Evolutionary conservation across 257 asterid species (phyloP).

Genomic region (Penstemon davidsonii): DNA sequence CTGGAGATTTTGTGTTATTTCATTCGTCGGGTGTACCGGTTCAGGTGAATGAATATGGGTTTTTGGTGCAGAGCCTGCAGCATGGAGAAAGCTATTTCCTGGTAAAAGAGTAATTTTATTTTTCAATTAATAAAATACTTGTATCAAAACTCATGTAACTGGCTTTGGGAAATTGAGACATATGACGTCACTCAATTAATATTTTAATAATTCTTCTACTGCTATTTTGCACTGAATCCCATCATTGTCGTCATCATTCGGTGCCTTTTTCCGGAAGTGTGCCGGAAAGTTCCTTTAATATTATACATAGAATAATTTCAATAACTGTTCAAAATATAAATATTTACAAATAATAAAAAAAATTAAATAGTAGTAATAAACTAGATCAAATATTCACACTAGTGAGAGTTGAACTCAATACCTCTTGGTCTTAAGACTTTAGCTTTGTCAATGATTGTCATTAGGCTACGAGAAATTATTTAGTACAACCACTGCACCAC

Average conservation of each 20-base stretch:
- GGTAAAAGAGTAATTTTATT: constrained; percentile 37
- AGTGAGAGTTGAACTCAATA: too few relatives aligned
- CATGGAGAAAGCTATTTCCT: constrained; percentile 80
- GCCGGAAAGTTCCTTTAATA: too few relatives aligned
- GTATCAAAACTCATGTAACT: background rate
- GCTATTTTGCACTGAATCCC: constrained; percentile 40
- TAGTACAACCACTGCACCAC: too few relatives aligned
- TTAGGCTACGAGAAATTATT: too few relatives aligned
- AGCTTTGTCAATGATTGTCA: too few relatives aligned
- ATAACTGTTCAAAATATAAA: too few relatives aligned
- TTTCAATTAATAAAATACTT: background rate
- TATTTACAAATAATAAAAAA: too few relatives aligned
- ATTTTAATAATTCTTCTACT: background rate
- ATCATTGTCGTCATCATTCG: constrained; percentile 27
- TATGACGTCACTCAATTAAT: constrained; percentile 31
- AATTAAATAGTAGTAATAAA: background rate
- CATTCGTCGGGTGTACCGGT: constrained; percentile 70
- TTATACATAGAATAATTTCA: too few relatives aligned
- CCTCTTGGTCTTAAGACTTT: too few relatives aligned
- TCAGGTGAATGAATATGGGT: constrained; percentile 55
- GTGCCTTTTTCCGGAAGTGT: background rate
- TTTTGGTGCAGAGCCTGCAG: constrained; percentile 53
- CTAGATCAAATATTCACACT: too few relatives aligned
- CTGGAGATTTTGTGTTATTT: constrained; percentile 40
- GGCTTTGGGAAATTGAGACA: constrained; percentile 32